phyloP scores from a whole-genome alignment of 805 yeast genomes.

The Zygosaccharomyces bisporus region DNA sequence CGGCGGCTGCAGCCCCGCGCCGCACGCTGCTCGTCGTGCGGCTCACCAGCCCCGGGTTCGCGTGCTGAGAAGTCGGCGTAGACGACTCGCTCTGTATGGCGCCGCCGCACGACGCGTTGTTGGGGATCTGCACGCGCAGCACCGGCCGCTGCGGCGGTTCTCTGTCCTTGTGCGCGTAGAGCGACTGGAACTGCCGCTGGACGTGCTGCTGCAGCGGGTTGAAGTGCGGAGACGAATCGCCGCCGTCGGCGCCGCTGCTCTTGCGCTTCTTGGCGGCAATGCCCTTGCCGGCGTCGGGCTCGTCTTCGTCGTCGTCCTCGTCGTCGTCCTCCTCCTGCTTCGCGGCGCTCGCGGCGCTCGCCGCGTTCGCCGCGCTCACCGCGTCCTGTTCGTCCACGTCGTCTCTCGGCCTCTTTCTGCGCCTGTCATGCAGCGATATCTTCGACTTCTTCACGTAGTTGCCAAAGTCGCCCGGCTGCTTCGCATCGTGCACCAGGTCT shows the following conservation, averaged over 20 bases:
- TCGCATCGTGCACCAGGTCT: conserved; percentile 48
- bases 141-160: conserved; percentile 47
- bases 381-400: conserved; percentile 7
- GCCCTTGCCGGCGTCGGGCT: too few relatives aligned
- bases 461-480: conserved; percentile 66
- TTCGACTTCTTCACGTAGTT: conserved; percentile 42
- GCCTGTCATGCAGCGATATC: conserved; percentile 16
- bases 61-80: conserved; percentile 46
- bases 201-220: conserved; percentile 29
- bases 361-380: too few relatives aligned
- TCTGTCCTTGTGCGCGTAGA: conserved; percentile 17
- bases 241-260: conserved; percentile 14
- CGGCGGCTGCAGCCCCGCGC: conserved; percentile 1
- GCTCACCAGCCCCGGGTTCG: conserved; percentile 9
- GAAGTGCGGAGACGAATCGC: conserved; percentile 15
- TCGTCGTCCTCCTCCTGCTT: conserved; percentile 15
- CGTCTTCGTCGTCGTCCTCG: conserved; percentile 8
- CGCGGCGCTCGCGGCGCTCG: too few relatives aligned
- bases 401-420: conserved; percentile 12
- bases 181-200: conserved; percentile 27
- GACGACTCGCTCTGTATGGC: conserved; percentile 33
- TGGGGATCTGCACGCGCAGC: conserved; percentile 64
- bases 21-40: conserved; percentile 7
- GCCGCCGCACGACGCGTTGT: conserved; percentile 27
- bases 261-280: conserved; percentile 1